Evolutionary conservation across 2,329 filamentous ascomycete species (phyloP).

Genomic region (Elsinoe ampelina): DNA sequence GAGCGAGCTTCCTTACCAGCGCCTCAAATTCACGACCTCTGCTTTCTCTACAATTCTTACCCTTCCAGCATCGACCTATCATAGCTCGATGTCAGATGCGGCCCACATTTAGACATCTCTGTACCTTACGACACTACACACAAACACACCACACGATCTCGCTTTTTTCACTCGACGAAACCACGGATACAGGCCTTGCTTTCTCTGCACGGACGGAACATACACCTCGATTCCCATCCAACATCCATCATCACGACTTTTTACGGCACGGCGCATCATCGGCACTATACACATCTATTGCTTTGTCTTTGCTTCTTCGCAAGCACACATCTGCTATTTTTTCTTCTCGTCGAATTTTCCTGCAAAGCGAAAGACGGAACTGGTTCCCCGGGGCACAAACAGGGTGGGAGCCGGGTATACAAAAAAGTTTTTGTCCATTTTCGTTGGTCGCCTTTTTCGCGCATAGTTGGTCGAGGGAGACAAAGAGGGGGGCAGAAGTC

Average conservation of each 20-base stretch:
- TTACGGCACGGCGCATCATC: background rate
- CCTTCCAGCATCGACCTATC: background rate
- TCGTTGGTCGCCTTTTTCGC: background rate
- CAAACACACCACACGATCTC: background rate
- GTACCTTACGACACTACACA: constrained; percentile 1
- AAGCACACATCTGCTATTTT: background rate
- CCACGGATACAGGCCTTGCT: background rate
- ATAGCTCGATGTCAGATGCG: background rate
- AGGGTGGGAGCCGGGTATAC: background rate
- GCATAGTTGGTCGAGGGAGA: background rate
- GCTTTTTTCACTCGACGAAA: background rate
- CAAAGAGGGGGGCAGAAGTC: background rate
- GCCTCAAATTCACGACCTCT: constrained; percentile 3
- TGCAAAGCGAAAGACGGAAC: background rate
- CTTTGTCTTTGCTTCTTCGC: background rate
- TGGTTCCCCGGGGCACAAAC: background rate
- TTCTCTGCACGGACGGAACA: background rate
- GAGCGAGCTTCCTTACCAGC: background rate
- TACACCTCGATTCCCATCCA: background rate
- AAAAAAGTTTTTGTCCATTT: constrained; percentile 3
- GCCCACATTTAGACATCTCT: constrained; percentile 7
- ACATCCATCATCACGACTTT: background rate
- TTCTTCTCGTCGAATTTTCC: no score
- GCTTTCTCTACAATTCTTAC: background rate
- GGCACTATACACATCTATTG: background rate